These are phyloP conservation scores for Urtica urens DNA, from an alignment of 306 rosid genomes.

Conservation along the genomic window DNA sequence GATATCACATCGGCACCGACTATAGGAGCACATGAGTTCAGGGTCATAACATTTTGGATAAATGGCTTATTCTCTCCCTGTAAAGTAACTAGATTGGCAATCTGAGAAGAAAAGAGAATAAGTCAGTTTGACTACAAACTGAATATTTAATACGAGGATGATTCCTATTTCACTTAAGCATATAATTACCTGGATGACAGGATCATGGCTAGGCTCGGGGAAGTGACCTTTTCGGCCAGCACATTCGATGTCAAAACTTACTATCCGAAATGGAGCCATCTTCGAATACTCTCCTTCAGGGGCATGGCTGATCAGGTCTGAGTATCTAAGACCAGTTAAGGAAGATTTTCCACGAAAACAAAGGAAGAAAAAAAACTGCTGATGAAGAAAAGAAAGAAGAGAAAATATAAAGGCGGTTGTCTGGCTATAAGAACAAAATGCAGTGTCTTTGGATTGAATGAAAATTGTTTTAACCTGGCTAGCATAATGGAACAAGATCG, in stretches of 20 bases:
- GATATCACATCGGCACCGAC: constrained; percentile 94
- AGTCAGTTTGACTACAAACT: constrained; percentile 16
- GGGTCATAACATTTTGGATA: constrained; percentile 87
- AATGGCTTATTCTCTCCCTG: constrained; percentile 81
- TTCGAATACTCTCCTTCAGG: constrained; percentile 93
- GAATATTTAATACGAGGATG: not conserved
- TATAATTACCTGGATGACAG: constrained; percentile 79
- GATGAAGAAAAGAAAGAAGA: no score
- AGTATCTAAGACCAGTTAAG: constrained; percentile 67
- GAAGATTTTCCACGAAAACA: constrained; percentile 4
- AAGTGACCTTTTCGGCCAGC: constrained; percentile 99
- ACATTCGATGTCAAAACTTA: constrained; percentile 99
- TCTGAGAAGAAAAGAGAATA: constrained; percentile 28
- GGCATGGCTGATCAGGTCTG: constrained; percentile 73
- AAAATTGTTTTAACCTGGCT: not conserved
- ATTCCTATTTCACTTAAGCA: not conserved
- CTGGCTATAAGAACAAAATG: no score
- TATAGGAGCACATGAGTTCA: constrained; percentile 82
- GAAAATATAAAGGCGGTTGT: no score
- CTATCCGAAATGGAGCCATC: constrained; percentile 97
- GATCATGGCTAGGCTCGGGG: constrained; percentile 92
- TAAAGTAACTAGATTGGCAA: constrained; percentile 86
- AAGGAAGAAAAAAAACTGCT: no score
- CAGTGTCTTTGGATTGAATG: no score
- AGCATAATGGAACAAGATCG: no score